These are phyloP conservation scores for Lentinula sp. DNA, from an alignment of 768 basidiomycete genomes.

Conservation along the genomic window DNA sequence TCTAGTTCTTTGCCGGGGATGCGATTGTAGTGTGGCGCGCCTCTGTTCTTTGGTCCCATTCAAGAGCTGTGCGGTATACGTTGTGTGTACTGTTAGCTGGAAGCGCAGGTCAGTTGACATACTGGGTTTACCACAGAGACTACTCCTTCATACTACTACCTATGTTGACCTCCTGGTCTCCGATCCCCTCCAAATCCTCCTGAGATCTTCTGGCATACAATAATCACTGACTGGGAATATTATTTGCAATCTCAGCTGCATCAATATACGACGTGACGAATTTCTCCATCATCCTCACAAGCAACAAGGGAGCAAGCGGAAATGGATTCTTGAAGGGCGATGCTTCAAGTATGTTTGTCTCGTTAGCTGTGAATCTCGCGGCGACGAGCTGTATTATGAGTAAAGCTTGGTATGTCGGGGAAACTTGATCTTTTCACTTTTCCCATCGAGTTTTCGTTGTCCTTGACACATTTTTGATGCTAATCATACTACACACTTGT, in stretches of 20 bases:
- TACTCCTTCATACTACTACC: too few species aligned
- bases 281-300: background rate
- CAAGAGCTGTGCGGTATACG: background rate
- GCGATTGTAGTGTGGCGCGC: slow-evolving; percentile 1
- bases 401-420: background rate
- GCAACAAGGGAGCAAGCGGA: background rate
- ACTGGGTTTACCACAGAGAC: too few species aligned
- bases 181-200: too few species aligned
- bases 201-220: too few species aligned
- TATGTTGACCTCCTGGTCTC: too few species aligned
- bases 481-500: too few species aligned
- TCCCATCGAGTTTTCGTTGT: too few species aligned
- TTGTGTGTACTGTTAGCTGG: background rate
- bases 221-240: background rate
- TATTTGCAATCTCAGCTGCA: background rate
- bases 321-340: background rate
- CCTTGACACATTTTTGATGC: too few species aligned
- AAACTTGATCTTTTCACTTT: too few species aligned
- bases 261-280: background rate
- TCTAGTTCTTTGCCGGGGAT: background rate
- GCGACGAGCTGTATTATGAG: background rate
- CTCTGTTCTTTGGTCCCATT: background rate
- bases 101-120: background rate
- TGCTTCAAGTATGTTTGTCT: background rate
- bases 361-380: background rate